Percentiles rank a stretch among this genome's conserved stretches.
phyloP scores from a whole-genome alignment of 2,329 filamentous ascomycete species.

The Pleoardoris graminearum region DNA sequence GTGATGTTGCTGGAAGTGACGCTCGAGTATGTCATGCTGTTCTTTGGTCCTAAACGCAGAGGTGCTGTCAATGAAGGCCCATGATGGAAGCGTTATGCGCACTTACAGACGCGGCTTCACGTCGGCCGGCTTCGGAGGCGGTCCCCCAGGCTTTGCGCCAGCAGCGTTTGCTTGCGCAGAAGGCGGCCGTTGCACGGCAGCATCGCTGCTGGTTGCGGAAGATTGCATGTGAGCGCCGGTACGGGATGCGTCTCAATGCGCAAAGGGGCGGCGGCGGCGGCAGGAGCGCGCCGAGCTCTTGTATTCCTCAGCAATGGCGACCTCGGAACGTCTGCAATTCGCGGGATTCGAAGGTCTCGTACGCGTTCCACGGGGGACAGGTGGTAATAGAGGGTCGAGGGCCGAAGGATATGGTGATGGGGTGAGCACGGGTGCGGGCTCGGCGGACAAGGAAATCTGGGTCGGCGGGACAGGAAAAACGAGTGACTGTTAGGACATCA shows the following conservation, averaged over 20 bases:
- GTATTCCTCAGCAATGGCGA: not conserved
- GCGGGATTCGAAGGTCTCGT: not conserved
- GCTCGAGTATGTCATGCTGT: slow-evolving; percentile 57
- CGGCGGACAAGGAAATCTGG: slow-evolving; percentile 5
- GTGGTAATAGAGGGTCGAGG: no score
- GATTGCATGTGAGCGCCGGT: slow-evolving; percentile 28
- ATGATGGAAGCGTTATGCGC: not conserved
- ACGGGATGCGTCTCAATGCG: slow-evolving; percentile 32
- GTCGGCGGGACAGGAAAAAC: slow-evolving; percentile 10
- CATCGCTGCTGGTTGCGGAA: slow-evolving; percentile 16
- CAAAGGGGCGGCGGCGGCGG: slow-evolving; percentile 17
- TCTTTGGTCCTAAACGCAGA: slow-evolving; percentile 54
- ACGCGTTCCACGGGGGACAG: no score
- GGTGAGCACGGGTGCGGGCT: slow-evolving; percentile 14
- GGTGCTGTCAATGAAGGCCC: slow-evolving; percentile 42
- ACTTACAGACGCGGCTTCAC: slow-evolving; percentile 9
- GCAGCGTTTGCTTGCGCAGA: slow-evolving; percentile 17
- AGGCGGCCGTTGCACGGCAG: slow-evolving; percentile 16
- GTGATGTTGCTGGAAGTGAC: slow-evolving; percentile 52
- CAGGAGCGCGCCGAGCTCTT: slow-evolving; percentile 12
- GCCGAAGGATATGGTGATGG: not conserved
- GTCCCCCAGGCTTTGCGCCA: slow-evolving; percentile 22
- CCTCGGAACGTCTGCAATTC: not conserved
- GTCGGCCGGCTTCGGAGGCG: slow-evolving; percentile 24
- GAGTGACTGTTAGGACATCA: slow-evolving; percentile 18